Conservation (phyloP, 2,329 filamentous ascomycete genomes). For the Ilyonectria sp. region DNA sequence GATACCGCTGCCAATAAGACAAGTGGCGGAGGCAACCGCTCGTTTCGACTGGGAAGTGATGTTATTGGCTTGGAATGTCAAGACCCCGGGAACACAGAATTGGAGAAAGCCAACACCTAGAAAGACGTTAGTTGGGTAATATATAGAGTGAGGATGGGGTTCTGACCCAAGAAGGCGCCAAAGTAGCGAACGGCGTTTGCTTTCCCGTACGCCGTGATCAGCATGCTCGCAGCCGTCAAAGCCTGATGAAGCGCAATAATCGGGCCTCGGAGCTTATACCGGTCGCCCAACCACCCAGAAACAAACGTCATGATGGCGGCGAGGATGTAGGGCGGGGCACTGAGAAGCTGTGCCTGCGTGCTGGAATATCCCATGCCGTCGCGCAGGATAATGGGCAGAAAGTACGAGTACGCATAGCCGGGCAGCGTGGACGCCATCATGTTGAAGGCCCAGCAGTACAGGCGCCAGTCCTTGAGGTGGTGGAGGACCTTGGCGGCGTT, state of each 20-base stretch:
- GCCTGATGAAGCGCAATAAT: conserved; percentile 18
- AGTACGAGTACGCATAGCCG: conserved; percentile 28
- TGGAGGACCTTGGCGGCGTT: neutral
- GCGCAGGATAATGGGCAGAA: conserved; percentile 26
- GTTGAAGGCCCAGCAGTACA: conserved; percentile 29
- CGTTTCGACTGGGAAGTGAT: conserved; percentile 27
- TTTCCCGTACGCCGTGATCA: conserved; percentile 24
- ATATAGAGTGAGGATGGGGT: neutral
- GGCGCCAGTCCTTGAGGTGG: conserved; percentile 24
- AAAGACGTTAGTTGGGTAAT: neutral
- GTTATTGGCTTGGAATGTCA: conserved; percentile 29
- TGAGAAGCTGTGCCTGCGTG: conserved; percentile 20
- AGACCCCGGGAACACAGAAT: conserved; percentile 23
- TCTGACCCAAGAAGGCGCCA: conserved; percentile 20
- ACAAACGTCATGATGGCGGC: conserved; percentile 23
- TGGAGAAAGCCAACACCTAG: conserved; percentile 24
- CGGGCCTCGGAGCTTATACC: conserved; percentile 16
- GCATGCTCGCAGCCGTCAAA: conserved; percentile 19
- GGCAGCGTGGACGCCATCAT: conserved; percentile 22
- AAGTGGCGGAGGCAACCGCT: conserved; percentile 13
- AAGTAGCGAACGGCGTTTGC: conserved; percentile 21
- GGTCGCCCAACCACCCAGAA: conserved; percentile 20
- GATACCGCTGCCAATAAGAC: conserved; percentile 18
- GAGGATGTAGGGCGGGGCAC: conserved; percentile 24
- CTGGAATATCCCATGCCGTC: conserved; percentile 25